Evolutionary conservation across 805 yeast species (phyloP).

Genomic region (Candida palmyrensis): DNA sequence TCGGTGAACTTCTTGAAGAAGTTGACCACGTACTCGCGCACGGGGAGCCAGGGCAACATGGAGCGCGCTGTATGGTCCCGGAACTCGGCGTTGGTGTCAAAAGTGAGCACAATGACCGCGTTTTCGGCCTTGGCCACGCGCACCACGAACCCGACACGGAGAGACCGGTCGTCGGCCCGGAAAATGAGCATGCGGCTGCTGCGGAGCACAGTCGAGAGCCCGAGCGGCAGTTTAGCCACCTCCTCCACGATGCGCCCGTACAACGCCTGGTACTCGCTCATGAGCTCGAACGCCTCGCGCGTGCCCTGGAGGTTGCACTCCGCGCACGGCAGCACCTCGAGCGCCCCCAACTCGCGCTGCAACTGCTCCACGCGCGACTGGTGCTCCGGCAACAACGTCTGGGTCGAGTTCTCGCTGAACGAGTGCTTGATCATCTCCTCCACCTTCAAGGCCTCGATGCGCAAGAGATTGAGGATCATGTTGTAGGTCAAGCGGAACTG

Average conservation of each 20-base stretch:
- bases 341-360: slow-evolving; percentile 38
- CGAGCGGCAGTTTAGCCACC: slow-evolving; percentile 41
- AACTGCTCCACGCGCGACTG: slow-evolving; percentile 57
- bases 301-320: slow-evolving; percentile 37
- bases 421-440: slow-evolving; percentile 98
- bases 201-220: slow-evolving; percentile 41
- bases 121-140: slow-evolving; percentile 32
- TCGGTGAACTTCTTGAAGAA: slow-evolving; percentile 32
- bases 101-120: slow-evolving; percentile 36
- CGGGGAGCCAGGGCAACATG: slow-evolving; percentile 35
- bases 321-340: slow-evolving; percentile 33
- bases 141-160: slow-evolving; percentile 51
- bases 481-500: slow-evolving; percentile 94
- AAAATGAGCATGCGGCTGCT: slow-evolving; percentile 57
- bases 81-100: slow-evolving; percentile 37
- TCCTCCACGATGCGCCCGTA: slow-evolving; percentile 44
- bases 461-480: slow-evolving; percentile 85
- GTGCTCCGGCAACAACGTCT: slow-evolving; percentile 81
- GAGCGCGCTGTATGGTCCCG: slow-evolving; percentile 15
- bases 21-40: slow-evolving; percentile 23
- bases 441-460: slow-evolving; percentile 93
- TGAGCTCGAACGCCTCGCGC: slow-evolving; percentile 38
- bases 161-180: slow-evolving; percentile 29
- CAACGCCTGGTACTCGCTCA: slow-evolving; percentile 41
- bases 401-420: slow-evolving; percentile 86